phyloP scores from a whole-genome alignment of 78 protist species.

The Salpingoeca rosetta region DNA sequence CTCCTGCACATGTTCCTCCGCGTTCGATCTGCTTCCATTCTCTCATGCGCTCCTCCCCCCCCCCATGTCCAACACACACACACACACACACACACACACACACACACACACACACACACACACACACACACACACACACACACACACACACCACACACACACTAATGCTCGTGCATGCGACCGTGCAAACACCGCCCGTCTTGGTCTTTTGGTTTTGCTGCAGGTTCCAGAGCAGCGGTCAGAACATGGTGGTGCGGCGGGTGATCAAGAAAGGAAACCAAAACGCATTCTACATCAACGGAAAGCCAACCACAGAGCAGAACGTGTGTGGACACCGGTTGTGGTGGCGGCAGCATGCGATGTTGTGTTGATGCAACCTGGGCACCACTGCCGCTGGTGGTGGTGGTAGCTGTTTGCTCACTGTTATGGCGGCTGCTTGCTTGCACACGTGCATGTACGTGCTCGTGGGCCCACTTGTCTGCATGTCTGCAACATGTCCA shows the following conservation, averaged over 20 bases:
- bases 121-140: too few relatives aligned
- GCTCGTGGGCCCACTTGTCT: neutral
- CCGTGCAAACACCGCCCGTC: too few relatives aligned
- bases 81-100: neutral
- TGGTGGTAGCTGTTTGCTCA: neutral
- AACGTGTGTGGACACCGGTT: too few relatives aligned
- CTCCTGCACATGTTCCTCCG: neutral
- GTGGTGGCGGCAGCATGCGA: too few relatives aligned
- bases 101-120: too few relatives aligned
- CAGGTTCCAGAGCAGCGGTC: too few relatives aligned
- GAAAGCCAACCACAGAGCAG: neutral
- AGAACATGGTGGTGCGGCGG: slow-evolving; percentile 21
- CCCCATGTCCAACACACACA: neutral
- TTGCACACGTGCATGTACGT: neutral
- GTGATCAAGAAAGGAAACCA: slow-evolving; percentile 21
- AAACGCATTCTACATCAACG: slow-evolving; percentile 34
- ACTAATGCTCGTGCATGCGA: too few relatives aligned
- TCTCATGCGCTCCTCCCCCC: neutral
- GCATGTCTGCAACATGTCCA: neutral
- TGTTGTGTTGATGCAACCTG: too few relatives aligned
- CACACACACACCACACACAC: too few relatives aligned
- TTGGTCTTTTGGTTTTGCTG: too few relatives aligned
- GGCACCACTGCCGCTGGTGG: neutral
- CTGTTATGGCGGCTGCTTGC: neutral
- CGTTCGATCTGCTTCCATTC: neutral